Base-by-base conservation (phyloP, 1,284 basidiomycete species). In the Pulveroboletus sp. region DNA sequence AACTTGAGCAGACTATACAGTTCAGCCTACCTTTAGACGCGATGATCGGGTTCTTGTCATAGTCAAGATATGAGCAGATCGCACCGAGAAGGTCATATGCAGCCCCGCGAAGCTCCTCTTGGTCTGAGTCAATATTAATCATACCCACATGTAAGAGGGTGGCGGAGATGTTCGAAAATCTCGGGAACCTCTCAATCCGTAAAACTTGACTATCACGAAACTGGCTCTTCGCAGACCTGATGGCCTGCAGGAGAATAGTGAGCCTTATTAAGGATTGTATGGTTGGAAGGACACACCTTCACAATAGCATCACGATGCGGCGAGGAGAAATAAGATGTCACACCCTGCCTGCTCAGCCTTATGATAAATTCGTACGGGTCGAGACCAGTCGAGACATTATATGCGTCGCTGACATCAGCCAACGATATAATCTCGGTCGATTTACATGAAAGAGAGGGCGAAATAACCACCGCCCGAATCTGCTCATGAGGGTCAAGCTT, bases 331-430 rank as follows among this genome's bases (percentile, higher is more conserved):
- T 87, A 88, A 42, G 87, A 72, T 0, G 84, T 90, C 15, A 80
- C 77, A 5, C 83, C 83, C 61, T 89, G 84, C 57, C 82, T 82
- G 63, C 81, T 85, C 63, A 86, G 78, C 43, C 89, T 80, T 63
- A 95, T 85, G 57, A 92, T 87, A 64, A 95, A 90, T 66, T 93
- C 90, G 56, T 89, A 78, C n/a, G 80, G 75, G 53, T 93, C 87
- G 16, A 84, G 78, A 9, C 87, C 86, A 5, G 84, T 87, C 4
- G 85, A 82, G 17, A 91, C 84, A 53, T 88, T 89, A 68, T 92
- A 90, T 2, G 92, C 82, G 65, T 95, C 93, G 72, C 89, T 91
- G 61, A 95, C 82, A 57, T 94, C 92, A 5, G 80, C 75, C 54
- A 93, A 76, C 2, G 84, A 82, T 52, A 95, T 86, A 56, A 91